phyloP scores from a whole-genome alignment of 164 flowering plant genomes.

The Berberis vulgaris region DNA sequence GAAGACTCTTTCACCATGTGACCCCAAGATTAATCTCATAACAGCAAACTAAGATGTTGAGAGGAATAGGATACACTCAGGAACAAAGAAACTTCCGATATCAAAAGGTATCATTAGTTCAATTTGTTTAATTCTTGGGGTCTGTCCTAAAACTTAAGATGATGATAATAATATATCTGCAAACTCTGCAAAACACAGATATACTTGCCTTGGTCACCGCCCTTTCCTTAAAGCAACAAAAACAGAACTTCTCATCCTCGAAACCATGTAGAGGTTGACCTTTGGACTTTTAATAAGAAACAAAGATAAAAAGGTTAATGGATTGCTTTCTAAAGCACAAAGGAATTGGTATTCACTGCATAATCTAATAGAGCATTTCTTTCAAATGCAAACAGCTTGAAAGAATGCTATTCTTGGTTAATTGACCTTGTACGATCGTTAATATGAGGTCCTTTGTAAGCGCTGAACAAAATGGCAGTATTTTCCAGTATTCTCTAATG shows the following conservation, averaged over 20 bases:
- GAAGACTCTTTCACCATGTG: too few relatives aligned
- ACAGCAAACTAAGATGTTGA: too few relatives aligned
- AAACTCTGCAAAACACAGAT: too few relatives aligned
- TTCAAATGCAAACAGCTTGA: neutral
- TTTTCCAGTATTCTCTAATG: conserved; percentile 67
- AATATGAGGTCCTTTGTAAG: conserved; percentile 81
- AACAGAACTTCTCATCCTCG: conserved; percentile 94
- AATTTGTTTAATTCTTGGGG: too few relatives aligned
- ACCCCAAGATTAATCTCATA: too few relatives aligned
- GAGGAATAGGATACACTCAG: too few relatives aligned
- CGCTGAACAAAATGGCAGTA: conserved; percentile 99
- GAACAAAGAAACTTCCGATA: too few relatives aligned
- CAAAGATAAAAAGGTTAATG: neutral
- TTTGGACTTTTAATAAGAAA: conserved; percentile 49
- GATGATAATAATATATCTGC: too few relatives aligned
- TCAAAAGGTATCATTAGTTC: too few relatives aligned
- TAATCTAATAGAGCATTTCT: neutral
- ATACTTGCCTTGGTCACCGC: conserved; percentile 59
- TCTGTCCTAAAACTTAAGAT: too few relatives aligned
- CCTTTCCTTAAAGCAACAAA: conserved; percentile 77
- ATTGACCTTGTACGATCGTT: conserved; percentile 82
- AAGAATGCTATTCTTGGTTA: neutral
- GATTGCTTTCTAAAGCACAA: neutral
- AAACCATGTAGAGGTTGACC: conserved; percentile 80
- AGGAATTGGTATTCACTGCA: neutral